Percentiles rank a stretch among this genome's conserved stretches.
Conservation (phyloP, 2,329 filamentous ascomycete species). For the Cladophialophora exuberans region DNA sequence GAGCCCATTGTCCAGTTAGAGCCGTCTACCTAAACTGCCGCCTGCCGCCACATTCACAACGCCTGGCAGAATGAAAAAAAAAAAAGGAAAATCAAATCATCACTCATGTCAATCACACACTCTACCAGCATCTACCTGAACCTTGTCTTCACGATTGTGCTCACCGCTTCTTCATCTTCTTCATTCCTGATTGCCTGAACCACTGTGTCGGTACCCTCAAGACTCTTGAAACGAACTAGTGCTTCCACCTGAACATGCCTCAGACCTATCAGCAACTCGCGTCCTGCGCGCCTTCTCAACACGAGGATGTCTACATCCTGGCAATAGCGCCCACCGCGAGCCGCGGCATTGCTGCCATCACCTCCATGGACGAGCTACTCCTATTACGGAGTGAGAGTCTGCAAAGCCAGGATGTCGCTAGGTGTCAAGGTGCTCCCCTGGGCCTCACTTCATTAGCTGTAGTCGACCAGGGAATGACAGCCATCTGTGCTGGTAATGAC, state of each 20-base stretch:
- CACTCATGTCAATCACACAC: background rate
- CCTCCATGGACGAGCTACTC: conserved; percentile 33
- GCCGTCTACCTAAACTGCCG: background rate
- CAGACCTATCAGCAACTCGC: conserved; percentile 18
- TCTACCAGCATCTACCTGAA: background rate
- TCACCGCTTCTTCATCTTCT: conserved; percentile 5
- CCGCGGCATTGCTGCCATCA: conserved; percentile 30
- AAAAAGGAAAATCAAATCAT: background rate
- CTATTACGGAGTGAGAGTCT: conserved; percentile 26
- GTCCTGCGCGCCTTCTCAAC: conserved; percentile 22
- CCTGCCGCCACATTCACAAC: background rate
- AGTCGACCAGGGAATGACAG: conserved; percentile 20
- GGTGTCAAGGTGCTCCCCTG: conserved; percentile 16
- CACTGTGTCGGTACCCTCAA: too few relatives aligned
- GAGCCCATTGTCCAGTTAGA: background rate
- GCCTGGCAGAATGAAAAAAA: too few relatives aligned
- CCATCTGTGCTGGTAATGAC: conserved; percentile 30
- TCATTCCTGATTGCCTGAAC: background rate
- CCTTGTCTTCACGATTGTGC: too few relatives aligned
- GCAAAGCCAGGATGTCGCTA: conserved; percentile 1
- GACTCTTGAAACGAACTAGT: background rate
- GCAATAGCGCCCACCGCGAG: conserved; percentile 27
- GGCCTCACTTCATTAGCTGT: conserved; percentile 25
- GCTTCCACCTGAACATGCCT: conserved; percentile 8
- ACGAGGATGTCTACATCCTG: conserved; percentile 32